A percentile compares a stretch with the other conserved stretches of the same genome.
Evolutionary conservation across 2,329 filamentous ascomycete genomes (phyloP).

Genomic region (Ascosphaera acerosa): DNA sequence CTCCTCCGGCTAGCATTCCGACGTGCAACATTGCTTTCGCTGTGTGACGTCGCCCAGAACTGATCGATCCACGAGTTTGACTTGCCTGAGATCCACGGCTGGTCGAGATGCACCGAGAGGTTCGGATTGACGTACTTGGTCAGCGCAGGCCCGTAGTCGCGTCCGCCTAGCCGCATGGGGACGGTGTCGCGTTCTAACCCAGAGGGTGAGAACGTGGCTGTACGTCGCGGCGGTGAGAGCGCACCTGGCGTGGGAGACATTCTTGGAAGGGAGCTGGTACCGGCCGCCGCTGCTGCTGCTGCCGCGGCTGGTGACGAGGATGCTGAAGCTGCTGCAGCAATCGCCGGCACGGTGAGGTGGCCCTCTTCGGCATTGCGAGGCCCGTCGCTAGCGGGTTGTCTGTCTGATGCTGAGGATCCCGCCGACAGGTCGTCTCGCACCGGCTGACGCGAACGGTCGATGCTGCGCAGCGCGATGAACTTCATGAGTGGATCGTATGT

Average conservation of each 20-base stretch:
- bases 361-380: too few species aligned
- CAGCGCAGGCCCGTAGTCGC: conserved; percentile 15
- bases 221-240: conserved; percentile 2
- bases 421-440: conserved; percentile 5
- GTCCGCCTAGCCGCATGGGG: conserved; percentile 16
- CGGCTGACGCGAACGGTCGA: conserved; percentile 37
- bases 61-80: background rate
- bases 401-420: background rate
- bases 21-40: background rate
- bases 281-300: conserved; percentile 3
- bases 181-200: conserved; percentile 20
- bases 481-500: conserved; percentile 73
- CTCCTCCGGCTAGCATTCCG: conserved; percentile 1
- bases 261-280: conserved; percentile 4
- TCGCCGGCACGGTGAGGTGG: conserved; percentile 5
- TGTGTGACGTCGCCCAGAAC: background rate
- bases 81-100: conserved; percentile 18
- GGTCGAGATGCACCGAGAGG: conserved; percentile 19
- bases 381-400: too few species aligned
- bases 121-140: conserved; percentile 24
- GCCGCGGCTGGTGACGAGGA: conserved; percentile 7
- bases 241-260: conserved; percentile 12
- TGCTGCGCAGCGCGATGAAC: conserved; percentile 76
- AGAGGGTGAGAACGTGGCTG: conserved; percentile 16
- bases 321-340: conserved; percentile 1